A percentile compares a stretch with the other conserved stretches of the same genome.
phyloP scores from a whole-genome alignment of 1,284 basidiomycete species.

The Ustilago xerochloae region DNA sequence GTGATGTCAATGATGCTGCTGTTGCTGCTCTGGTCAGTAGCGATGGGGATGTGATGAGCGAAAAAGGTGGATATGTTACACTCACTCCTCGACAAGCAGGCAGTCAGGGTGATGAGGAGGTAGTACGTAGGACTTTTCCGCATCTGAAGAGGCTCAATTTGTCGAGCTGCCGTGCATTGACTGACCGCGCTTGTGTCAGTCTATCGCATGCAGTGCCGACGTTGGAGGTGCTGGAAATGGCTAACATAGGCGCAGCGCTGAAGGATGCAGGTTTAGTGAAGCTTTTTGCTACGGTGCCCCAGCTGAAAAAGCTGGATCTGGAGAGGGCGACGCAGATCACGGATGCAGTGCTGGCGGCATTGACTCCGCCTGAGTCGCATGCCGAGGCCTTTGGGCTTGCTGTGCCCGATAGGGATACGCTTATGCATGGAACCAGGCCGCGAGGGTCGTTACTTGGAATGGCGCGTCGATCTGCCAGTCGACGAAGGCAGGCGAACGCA shows the following conservation, averaged over 20 bases:
- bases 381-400: constrained; percentile 37
- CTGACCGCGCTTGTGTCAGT: constrained; percentile 78
- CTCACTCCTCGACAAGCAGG: constrained; percentile 52
- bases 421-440: constrained; percentile 22
- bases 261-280: constrained; percentile 78
- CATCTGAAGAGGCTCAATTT: constrained; percentile 81
- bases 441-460: constrained; percentile 29
- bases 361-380: constrained; percentile 73
- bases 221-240: constrained; percentile 84
- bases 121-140: constrained; percentile 43
- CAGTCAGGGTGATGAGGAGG: constrained; percentile 26
- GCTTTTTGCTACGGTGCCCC: constrained; percentile 78
- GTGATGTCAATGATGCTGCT: constrained; percentile 78
- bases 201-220: constrained; percentile 79
- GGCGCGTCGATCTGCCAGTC: constrained; percentile 34
- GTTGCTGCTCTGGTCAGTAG: constrained; percentile 76
- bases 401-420: constrained; percentile 23
- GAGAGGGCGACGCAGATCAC: constrained; percentile 83
- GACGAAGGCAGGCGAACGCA: constrained; percentile 18
- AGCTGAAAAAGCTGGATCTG: constrained; percentile 81
- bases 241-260: constrained; percentile 72
- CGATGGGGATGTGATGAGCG: constrained; percentile 13
- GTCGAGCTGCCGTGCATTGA: constrained; percentile 79
- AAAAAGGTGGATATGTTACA: constrained; percentile 21
- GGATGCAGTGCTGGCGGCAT: constrained; percentile 76